Evolutionary conservation across 2,329 filamentous ascomycete genomes (phyloP), one percentile per base, ranked within the genome.

Genomic region (Aspergillus costaricaensis): DNA sequence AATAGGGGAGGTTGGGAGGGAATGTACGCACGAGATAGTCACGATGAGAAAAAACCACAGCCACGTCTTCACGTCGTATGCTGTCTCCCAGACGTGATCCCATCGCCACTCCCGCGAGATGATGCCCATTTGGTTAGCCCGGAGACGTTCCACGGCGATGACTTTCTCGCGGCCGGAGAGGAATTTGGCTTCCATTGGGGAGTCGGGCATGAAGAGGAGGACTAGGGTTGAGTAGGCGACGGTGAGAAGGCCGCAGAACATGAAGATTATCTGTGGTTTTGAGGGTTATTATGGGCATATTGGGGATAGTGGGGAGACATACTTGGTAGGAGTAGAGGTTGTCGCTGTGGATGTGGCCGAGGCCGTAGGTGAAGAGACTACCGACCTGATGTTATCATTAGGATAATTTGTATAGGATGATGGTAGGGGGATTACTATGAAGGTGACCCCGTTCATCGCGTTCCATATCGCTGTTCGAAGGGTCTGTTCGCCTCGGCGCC

Each of bases 391-490:
- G 19, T 2, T 2, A 3, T 12, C 1, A 3, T 56, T 32, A 56
- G 41, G 1, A 21, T 10, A 1, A 4, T 2, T 8, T 5, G 7
- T 1, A 5, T 30, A 12, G 1, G 7, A 14, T 12, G 32, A 3
- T 2, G 3, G 17, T 8, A 48, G 10, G 15, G 7, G 5, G 17
- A 10, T 23, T 58, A 62, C 80, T 8, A 86, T 84, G 68, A 82
- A 84, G 4, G 83, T 84, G 3, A 86, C 70, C 2, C 85, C 85
- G 57, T 87, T 85, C 82, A 86, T 87, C 19, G 80, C 81, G 66
- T 87, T 86, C 85, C 85, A 88, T 2, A 80, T 79, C 8, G 82
- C 81, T 12, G 84, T 83, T 3, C 85, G 75, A 53, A 83, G 70
- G 0, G 85, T 86, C 70, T 88, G 85, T 65, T 88, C 85, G 59